Conservation (phyloP, 2,329 filamentous ascomycete species). For the Phialophora expanda region DNA sequence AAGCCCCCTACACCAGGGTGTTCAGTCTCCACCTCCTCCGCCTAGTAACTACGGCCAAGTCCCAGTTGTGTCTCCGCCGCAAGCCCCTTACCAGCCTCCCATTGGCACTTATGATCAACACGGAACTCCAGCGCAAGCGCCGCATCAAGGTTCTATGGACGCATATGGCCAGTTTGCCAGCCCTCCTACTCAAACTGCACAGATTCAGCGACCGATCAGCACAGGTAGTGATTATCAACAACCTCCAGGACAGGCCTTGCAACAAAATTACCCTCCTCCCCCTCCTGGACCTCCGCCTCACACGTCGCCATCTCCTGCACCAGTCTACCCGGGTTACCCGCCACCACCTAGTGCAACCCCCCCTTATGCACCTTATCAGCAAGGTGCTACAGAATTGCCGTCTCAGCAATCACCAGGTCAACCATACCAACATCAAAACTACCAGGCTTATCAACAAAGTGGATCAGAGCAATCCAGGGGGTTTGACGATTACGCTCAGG, state of each 20-base stretch:
- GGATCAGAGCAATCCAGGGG: slow-evolving; percentile 31
- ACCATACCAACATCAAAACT: slow-evolving; percentile 32
- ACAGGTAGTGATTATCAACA: slow-evolving; percentile 7
- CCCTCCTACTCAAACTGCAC: slow-evolving; percentile 9
- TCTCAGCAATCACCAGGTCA: slow-evolving; percentile 28
- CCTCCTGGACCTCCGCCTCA: slow-evolving; percentile 32
- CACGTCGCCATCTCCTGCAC: slow-evolving; percentile 16
- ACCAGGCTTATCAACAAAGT: slow-evolving; percentile 30
- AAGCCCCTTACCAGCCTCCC: not conserved
- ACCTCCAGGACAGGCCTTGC: slow-evolving; percentile 8
- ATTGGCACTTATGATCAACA: slow-evolving; percentile 7
- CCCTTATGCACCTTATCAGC: slow-evolving; percentile 28
- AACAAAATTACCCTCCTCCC: slow-evolving; percentile 33
- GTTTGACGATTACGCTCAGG: slow-evolving; percentile 30
- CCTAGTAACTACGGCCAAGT: not conserved
- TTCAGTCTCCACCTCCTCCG: not conserved
- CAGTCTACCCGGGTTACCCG: slow-evolving; percentile 24
- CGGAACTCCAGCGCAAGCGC: not conserved
- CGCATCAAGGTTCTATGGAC: not conserved
- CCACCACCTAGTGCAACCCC: slow-evolving; percentile 14
- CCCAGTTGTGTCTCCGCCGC: not conserved
- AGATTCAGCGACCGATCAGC: slow-evolving; percentile 2
- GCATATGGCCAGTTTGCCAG: slow-evolving; percentile 17
- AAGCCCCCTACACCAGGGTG: not conserved
- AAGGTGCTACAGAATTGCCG: slow-evolving; percentile 30